A percentile compares a stretch with the other conserved stretches of the same genome.
phyloP scores from a whole-genome alignment of 116 monocot species.

The Thalassia testudinum region DNA sequence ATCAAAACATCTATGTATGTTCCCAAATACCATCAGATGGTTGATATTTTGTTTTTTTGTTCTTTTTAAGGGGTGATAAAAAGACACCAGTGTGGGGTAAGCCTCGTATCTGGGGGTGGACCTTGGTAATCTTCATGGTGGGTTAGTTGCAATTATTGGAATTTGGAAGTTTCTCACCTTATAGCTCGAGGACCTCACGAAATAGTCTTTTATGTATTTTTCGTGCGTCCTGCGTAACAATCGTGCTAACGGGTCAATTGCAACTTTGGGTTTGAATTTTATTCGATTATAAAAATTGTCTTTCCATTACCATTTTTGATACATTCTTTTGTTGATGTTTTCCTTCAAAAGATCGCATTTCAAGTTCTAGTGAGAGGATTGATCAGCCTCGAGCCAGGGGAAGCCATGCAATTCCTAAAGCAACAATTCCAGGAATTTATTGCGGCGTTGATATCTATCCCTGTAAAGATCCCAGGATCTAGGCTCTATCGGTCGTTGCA shows the following conservation, averaged over 20 bases:
- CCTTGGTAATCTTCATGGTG: neutral
- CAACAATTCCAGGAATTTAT: constrained; percentile 69
- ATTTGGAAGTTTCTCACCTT: too few relatives aligned
- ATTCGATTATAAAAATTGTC: constrained; percentile 2
- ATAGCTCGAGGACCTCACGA: too few relatives aligned
- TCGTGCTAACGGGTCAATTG: neutral
- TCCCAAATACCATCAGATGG: too few relatives aligned
- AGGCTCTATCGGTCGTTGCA: constrained; percentile 62
- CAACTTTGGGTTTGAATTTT: neutral
- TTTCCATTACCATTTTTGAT: neutral
- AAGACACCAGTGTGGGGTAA: neutral
- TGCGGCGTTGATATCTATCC: constrained; percentile 71
- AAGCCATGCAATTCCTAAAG: constrained; percentile 46
- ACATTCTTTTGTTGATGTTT: neutral
- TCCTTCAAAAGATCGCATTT: constrained; percentile 40
- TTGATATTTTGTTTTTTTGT: neutral
- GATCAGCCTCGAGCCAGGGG: constrained; percentile 57
- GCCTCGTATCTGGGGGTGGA: neutral
- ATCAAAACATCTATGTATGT: too few relatives aligned
- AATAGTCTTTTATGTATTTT: too few relatives aligned
- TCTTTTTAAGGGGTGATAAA: too few relatives aligned
- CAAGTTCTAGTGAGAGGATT: constrained; percentile 57
- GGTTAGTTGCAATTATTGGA: neutral
- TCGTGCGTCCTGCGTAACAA: neutral
- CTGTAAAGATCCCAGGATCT: constrained; percentile 66